Evolutionary conservation across 2,329 filamentous ascomycete genomes (phyloP), one percentile per base, ranked within the genome.

Genomic region (Elsinoe arachidis): DNA sequence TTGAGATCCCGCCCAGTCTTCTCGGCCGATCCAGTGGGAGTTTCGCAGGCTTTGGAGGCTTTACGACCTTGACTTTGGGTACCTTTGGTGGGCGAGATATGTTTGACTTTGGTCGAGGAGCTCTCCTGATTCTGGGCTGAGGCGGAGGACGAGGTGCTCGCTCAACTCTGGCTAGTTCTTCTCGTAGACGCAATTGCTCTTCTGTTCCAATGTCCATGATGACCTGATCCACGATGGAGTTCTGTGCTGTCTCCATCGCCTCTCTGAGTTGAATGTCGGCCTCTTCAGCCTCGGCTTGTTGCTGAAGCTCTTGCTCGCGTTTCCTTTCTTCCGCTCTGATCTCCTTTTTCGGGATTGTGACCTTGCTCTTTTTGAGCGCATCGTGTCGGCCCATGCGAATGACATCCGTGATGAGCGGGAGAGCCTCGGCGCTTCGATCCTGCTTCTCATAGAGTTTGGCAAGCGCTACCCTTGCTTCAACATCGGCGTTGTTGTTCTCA

Each of bases 371-470:
- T 61, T 80, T 80, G 19, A 67, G 74, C 38, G 68, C 63, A 55
- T 67, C 66, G 5, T 63, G 60, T 46, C 69, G 73, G n/a, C 78
- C 78, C 30, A 90, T 74, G 33, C 82, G 77, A 63, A 92, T 80
- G 7, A 88, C 84, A 68, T 95, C 86, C 34, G 86, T 86, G 51
- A 88, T 83, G 53, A 90, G 81, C 59, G 87, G 84, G 59, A 90
- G 81, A 1, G 90, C 90, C 65, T 89, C 83, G 65, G 90, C 86
- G 19, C 81, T 83, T 61, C 84, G 84, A 44, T 80, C 80, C 61
- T 80, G 83, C 61, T 60, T 68, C 68, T 95, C 89, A 66, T 95
- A 96, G 70, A 96, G 82, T 65, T 87, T 90, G 11, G 89, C 89
- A 9, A 96, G 77, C 64, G 89, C 83, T 30, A 88, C 83, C 38